Conservation (phyloP, 495 filamentous ascomycete genomes). For the Wilcoxina mikolae region DNA sequence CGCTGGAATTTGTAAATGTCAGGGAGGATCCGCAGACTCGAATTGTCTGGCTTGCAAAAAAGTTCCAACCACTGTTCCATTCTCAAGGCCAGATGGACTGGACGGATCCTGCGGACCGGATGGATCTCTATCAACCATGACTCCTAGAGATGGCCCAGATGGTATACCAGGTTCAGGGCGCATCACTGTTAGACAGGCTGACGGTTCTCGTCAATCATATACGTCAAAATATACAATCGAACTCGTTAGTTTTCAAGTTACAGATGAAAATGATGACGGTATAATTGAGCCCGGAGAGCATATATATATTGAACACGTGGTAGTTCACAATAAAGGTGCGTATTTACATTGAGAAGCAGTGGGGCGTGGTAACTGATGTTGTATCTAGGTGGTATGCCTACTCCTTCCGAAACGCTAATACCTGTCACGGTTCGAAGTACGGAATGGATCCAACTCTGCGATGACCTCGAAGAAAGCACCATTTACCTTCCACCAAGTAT, state of each 20-base stretch:
- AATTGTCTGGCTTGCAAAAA: neutral
- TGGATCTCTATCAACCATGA: constrained; percentile 14
- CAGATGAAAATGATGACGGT: constrained; percentile 35
- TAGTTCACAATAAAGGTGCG: constrained; percentile 31
- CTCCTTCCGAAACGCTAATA: constrained; percentile 11
- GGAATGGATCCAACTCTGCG: constrained; percentile 12
- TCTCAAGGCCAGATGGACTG: neutral
- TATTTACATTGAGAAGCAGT: neutral
- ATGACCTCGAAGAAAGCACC: constrained; percentile 7
- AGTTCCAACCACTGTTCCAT: neutral
- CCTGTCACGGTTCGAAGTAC: constrained; percentile 11
- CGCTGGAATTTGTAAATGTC: neutral
- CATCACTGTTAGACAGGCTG: constrained; percentile 27
- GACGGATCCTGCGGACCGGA: constrained; percentile 24
- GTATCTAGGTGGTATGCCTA: constrained; percentile 16
- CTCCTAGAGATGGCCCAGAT: constrained; percentile 18
- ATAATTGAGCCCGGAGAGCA: constrained; percentile 37
- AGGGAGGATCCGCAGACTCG: neutral
- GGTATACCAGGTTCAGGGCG: constrained; percentile 25
- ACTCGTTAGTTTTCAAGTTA: constrained; percentile 32
- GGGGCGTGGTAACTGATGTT: neutral
- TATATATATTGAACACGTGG: constrained; percentile 32
- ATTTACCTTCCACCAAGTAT: constrained; percentile 17
- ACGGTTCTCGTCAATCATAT: constrained; percentile 29
- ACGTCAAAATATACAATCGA: constrained; percentile 29